phyloP scores from a whole-genome alignment of 2,329 filamentous ascomycete genomes.

The Blumeria hordei region DNA sequence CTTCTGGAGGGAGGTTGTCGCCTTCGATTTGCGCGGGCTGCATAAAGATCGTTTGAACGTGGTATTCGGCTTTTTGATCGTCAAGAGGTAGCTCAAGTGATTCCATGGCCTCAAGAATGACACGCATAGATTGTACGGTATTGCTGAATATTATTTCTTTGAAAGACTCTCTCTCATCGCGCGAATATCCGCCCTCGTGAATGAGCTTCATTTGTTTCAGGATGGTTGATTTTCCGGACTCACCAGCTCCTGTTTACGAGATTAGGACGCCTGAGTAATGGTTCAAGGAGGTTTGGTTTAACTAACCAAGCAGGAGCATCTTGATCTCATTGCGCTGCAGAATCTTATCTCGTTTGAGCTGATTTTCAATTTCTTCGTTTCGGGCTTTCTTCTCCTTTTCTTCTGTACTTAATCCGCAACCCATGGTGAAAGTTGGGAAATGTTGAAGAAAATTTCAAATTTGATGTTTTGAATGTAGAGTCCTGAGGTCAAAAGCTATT shows the following conservation, averaged over 20 bases:
- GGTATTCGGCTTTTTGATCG: constrained; percentile 21
- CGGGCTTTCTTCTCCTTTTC: constrained; percentile 99
- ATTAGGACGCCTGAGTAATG: constrained; percentile 3
- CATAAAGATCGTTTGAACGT: constrained; percentile 18
- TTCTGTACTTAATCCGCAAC: constrained; percentile 98
- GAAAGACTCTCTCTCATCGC: constrained; percentile 85
- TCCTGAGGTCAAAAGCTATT: too few relatives aligned
- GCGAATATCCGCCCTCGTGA: constrained; percentile 93
- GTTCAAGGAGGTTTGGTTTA: not conserved
- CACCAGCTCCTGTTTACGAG: constrained; percentile 39
- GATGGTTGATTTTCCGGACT: constrained; percentile 93
- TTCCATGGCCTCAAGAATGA: constrained; percentile 77
- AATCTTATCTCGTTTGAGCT: constrained; percentile 96
- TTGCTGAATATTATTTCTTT: constrained; percentile 94
- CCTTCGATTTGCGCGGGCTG: constrained; percentile 40
- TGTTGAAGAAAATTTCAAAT: too few relatives aligned
- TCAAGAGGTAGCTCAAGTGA: constrained; percentile 63
- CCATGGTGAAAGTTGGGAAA: constrained; percentile 41
- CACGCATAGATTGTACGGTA: constrained; percentile 76
- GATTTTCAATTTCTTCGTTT: constrained; percentile 99
- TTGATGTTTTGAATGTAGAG: too few relatives aligned
- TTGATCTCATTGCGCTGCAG: constrained; percentile 99
- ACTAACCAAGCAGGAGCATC: constrained; percentile 91
- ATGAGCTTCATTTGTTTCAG: constrained; percentile 99
- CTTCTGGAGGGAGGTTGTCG: constrained; percentile 57